A percentile compares a stretch with the other conserved stretches of the same genome.
These are phyloP conservation scores for Ogataea hybrid DNA, from an alignment of 1,139 yeast species.

Conservation along the genomic window DNA sequence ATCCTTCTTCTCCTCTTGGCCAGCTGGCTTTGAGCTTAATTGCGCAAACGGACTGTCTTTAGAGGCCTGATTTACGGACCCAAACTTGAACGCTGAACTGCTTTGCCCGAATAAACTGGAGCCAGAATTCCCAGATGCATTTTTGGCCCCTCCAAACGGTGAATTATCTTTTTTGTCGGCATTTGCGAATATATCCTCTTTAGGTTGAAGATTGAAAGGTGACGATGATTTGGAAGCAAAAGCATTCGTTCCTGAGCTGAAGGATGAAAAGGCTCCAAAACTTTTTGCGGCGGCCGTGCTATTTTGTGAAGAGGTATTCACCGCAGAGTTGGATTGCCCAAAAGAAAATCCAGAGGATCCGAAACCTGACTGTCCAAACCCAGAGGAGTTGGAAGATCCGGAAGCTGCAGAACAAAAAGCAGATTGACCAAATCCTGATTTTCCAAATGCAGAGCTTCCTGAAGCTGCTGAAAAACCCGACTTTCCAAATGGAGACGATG, in stretches of 20 bases:
- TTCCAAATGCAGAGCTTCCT: conserved; percentile 7
- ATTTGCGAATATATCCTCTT: conserved; percentile 4
- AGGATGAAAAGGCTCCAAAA: neutral
- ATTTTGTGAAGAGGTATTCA: neutral
- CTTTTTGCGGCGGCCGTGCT: neutral
- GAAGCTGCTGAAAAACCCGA: conserved; percentile 2
- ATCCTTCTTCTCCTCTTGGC: neutral
- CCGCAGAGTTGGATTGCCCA: neutral
- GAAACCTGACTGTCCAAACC: neutral
- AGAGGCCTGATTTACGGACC: too few species aligned
- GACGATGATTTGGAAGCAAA: conserved; percentile 2
- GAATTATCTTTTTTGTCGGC: neutral
- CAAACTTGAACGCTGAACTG: neutral
- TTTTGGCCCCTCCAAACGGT: conserved; percentile 1
- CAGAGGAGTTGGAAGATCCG: neutral
- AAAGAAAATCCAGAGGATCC: neutral
- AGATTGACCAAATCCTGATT: conserved; percentile 5
- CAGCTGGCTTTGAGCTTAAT: neutral
- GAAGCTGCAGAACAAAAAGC: neutral
- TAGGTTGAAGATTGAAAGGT: conserved; percentile 3
- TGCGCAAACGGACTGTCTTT: neutral
- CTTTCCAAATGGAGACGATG: conserved; percentile 24
- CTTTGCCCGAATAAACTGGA: neutral
- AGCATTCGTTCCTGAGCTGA: conserved; percentile 1
- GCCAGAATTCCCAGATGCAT: neutral